phyloP scores from a whole-genome alignment of 768 basidiomycete species.

The Naematelia aurantialba region DNA sequence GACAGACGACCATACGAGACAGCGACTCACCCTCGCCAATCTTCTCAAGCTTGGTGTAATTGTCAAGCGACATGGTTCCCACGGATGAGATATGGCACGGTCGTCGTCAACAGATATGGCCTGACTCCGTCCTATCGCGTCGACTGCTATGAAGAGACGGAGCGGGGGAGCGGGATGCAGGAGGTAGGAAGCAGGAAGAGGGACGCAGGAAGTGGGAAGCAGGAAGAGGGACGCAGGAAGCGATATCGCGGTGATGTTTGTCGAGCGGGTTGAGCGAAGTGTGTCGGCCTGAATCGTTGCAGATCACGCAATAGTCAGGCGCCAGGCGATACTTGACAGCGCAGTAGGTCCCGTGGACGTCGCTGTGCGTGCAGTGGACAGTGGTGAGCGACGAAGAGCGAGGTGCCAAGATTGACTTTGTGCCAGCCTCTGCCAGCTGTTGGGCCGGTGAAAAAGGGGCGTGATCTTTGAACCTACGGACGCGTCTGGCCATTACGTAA shows the following conservation, averaged over 20 bases:
- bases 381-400: too few species aligned
- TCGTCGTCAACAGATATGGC: not conserved
- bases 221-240: too few species aligned
- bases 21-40: slow-evolving; percentile 70
- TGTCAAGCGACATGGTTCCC: slow-evolving; percentile 52
- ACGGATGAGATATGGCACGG: not conserved
- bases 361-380: too few species aligned
- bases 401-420: too few species aligned
- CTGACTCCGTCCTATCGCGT: not conserved
- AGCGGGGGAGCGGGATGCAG: too few species aligned
- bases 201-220: too few species aligned
- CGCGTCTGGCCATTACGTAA: not conserved
- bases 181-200: too few species aligned
- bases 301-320: too few species aligned
- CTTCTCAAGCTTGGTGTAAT: slow-evolving; percentile 97
- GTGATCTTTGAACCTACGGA: not conserved
- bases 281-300: not conserved
- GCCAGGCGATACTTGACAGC: too few species aligned
- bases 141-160: not conserved
- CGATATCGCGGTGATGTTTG: not conserved
- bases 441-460: not conserved
- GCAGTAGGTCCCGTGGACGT: too few species aligned
- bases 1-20: too few species aligned
- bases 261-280: not conserved
- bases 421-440: not conserved